Conservation (phyloP, 495 filamentous ascomycete species). For the Umbilicaria muhlenbergii region DNA sequence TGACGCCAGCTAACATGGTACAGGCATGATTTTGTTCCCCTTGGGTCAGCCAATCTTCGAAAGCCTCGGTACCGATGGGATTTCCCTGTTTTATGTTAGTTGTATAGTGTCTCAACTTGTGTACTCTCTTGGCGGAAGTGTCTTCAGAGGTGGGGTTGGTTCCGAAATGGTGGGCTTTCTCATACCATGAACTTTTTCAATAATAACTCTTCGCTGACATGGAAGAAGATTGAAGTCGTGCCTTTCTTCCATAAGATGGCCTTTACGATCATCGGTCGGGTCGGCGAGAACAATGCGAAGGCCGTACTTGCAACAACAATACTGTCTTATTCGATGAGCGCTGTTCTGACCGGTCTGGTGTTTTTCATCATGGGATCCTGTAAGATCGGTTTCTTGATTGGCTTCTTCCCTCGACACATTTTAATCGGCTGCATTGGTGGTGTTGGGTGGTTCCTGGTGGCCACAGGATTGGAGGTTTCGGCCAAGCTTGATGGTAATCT, state of each 20-base stretch:
- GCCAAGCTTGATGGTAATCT: constrained; percentile 73
- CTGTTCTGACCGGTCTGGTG: constrained; percentile 74
- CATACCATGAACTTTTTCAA: constrained; percentile 2
- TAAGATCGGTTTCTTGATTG: constrained; percentile 76
- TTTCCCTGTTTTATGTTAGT: constrained; percentile 97
- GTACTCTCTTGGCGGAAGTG: constrained; percentile 73
- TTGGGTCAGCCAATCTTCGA: constrained; percentile 72
- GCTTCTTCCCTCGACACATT: constrained; percentile 92
- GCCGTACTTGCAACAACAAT: constrained; percentile 87
- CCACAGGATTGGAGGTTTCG: constrained; percentile 89
- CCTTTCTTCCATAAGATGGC: constrained; percentile 98
- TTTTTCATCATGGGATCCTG: constrained; percentile 83
- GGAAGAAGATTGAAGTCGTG: constrained; percentile 70
- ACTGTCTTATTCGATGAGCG: constrained; percentile 77
- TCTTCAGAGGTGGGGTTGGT: constrained; percentile 83
- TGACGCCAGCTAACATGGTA: constrained; percentile 1
- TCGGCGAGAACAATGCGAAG: constrained; percentile 68
- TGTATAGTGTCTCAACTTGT: constrained; percentile 86
- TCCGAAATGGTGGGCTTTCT: constrained; percentile 62
- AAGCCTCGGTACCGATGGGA: constrained; percentile 73
- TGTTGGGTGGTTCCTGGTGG: constrained; percentile 89
- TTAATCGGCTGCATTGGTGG: constrained; percentile 95
- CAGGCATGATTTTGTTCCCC: constrained; percentile 88
- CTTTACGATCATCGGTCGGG: constrained; percentile 59
- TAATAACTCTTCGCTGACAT: constrained; percentile 6